Base-by-base conservation (phyloP, 495 filamentous ascomycete genomes). In the Aspergillus conjunctus region DNA sequence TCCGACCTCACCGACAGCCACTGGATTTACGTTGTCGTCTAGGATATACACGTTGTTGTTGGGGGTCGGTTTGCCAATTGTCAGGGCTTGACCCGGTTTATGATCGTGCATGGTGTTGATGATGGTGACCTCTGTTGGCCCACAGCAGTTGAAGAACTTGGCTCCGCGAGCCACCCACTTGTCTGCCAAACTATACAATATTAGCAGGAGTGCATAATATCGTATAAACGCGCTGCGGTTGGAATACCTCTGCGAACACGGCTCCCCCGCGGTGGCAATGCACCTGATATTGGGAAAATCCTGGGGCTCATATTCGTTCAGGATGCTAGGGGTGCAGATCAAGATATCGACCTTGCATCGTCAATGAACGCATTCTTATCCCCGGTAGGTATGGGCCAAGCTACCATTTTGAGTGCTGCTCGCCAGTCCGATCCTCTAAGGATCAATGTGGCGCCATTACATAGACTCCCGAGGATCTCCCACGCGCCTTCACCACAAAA, bases 101-200 rank as follows among this genome's bases (percentile, higher is more conserved):
- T 59, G 56, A 30, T 52, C 39, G 39, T 59, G 56, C 56, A 59
- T 59, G 4, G 56, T 59, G 56, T 59, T 59, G 48, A 59, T 51
- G 33, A 59, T 59, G n/a, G 56, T 59, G 31, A 30, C 50, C 34
- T 59, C 56, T 5, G 56, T 59, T 14, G 56, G 56, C 7, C 56
- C 56, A 34, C 48, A 59, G 33, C 56, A 59, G 48, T 59, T 59
- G 20, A 43, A 59, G 48, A 59, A 59, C 37, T 7, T 59, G 11
- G 34, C 56, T 4, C 56, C 45, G 17, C 31, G 17, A 7, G 43
- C 55, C 34, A 34, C 56, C 56, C 56, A 59, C 22, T 52, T 52
- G 56, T 59, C 56, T 52, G 56, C 56, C 14, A 59, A 32, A 17
- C 39, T 53, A 33, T n/a, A n/a, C n/a, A n/a, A n/a, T n/a, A n/a